Evolutionary conservation across 2,329 filamentous ascomycete genomes (phyloP), one percentile per base, ranked within the genome.

Genomic region (Tricladium varicosporioides): DNA sequence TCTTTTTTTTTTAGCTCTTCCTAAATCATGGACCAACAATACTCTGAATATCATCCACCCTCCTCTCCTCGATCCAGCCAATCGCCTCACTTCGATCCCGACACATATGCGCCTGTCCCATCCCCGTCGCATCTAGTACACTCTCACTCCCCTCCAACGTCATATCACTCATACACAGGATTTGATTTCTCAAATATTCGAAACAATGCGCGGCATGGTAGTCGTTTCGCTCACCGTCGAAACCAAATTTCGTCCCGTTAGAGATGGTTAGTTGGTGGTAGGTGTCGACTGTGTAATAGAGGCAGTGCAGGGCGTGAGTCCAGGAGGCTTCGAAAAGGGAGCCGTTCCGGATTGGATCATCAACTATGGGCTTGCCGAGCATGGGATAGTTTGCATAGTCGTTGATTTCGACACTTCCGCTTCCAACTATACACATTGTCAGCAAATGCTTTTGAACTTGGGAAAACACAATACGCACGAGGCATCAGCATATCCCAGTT

Each of bases 401-500:
- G 22, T 65, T 64, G 45, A 72, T 71, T 1, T 49, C 50, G 11
- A 71, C 68, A n/a, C 60, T 69, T 14, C 69, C 70, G 27, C 67
- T 69, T 15, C 70, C 70, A 48, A 69, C 65, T 67, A 44, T 7
- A 18, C 10, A 5, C 42, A 2, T 0, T 56, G 15, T 61, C n/a
- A 62, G 52, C n/a, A n/a, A n/a, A n/a, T n/a, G n/a, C n/a, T n/a
- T n/a, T n/a, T n/a, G n/a, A n/a, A n/a, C n/a, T n/a, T n/a, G n/a
- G n/a, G n/a, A 15, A 7, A 11, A 5, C 1, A 18, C 10, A 22
- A 19, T 8, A 56, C 65, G 56, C 55, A 69, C 67, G 63, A 54
- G 70, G 70, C 68, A 72, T 67, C 15, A 71, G 48, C 57, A 66
- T 64, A 56, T 71, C 69, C 70, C 69, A 71, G 31, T 71, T 70